Percentiles rank a stretch among this genome's conserved stretches.
phyloP scores from a whole-genome alignment of 1,139 yeast genomes.

The Saccharomyces hybrid region DNA sequence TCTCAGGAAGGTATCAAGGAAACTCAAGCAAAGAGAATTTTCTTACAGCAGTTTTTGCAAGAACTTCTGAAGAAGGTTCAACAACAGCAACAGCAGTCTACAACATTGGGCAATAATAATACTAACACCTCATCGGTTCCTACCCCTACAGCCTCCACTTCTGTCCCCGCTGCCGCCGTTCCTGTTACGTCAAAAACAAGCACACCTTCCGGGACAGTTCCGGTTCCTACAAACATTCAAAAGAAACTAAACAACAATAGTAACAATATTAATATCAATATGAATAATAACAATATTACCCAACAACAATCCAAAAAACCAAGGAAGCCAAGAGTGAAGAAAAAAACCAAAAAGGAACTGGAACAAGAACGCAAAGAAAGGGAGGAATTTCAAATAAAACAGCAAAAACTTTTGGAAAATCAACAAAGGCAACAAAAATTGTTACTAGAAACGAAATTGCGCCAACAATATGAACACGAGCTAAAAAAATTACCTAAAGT shows the following conservation, averaged over 20 bases:
- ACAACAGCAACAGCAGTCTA: slow-evolving; percentile 6
- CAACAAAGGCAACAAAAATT: slow-evolving; percentile 29
- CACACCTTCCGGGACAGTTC: not conserved
- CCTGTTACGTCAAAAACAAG: slow-evolving; percentile 3
- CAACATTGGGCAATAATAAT: slow-evolving; percentile 6
- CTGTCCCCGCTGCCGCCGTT: slow-evolving; percentile 5
- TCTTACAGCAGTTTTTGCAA: slow-evolving; percentile 38
- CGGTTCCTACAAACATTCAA: not conserved
- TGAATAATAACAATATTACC: slow-evolving; percentile 10
- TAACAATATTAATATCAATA: slow-evolving; percentile 2
- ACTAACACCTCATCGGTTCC: slow-evolving; percentile 14
- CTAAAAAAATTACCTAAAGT: slow-evolving; percentile 29
- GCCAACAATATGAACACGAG: slow-evolving; percentile 23
- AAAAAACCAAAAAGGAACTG: slow-evolving; percentile 31
- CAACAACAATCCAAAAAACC: slow-evolving; percentile 22
- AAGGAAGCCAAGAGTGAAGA: slow-evolving; percentile 29
- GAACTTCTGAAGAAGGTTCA: slow-evolving; percentile 26
- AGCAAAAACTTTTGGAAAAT: slow-evolving; percentile 26
- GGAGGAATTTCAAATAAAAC: slow-evolving; percentile 26
- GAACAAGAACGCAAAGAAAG: slow-evolving; percentile 27
- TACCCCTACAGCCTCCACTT: slow-evolving; percentile 14
- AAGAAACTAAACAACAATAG: not conserved
- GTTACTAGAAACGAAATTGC: slow-evolving; percentile 25
- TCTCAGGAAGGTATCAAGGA: slow-evolving; percentile 64
- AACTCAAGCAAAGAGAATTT: slow-evolving; percentile 46